phyloP scores from a whole-genome alignment of 345 rosid species.

The Cardiospermum halicacabum region DNA sequence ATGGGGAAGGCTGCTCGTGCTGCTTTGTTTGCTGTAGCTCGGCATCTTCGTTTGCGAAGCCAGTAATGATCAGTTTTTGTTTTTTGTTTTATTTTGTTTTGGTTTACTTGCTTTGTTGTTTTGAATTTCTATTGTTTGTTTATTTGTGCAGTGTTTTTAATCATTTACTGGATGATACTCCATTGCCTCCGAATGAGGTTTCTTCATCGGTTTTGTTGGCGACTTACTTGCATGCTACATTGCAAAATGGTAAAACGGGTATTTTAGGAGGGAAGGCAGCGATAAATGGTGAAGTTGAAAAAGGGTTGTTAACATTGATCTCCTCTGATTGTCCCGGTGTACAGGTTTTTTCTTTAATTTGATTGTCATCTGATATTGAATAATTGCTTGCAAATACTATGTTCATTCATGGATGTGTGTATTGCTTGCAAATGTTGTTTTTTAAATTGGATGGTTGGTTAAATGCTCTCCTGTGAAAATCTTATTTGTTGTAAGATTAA shows the following conservation, averaged over 20 bases:
- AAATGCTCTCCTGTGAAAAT: slow-evolving; percentile 5
- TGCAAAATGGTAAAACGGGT: slow-evolving; percentile 72
- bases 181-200: slow-evolving; percentile 79
- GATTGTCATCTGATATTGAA: slow-evolving; percentile 8
- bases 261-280: slow-evolving; percentile 62
- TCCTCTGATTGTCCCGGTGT: slow-evolving; percentile 74
- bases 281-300: slow-evolving; percentile 73
- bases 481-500: no score
- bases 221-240: slow-evolving; percentile 50
- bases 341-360: slow-evolving; percentile 48
- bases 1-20: slow-evolving; percentile 98
- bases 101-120: background rate
- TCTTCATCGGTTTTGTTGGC: slow-evolving; percentile 89
- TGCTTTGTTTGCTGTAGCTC: slow-evolving; percentile 75
- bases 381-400: slow-evolving; percentile 3
- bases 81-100: slow-evolving; percentile 8
- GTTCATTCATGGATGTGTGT: slow-evolving; percentile 9
- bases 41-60: slow-evolving; percentile 94
- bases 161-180: slow-evolving; percentile 88
- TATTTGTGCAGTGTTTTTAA: slow-evolving; percentile 68
- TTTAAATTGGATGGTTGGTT: background rate
- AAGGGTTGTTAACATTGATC: slow-evolving; percentile 82
- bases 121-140: slow-evolving; percentile 12
- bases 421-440: background rate
- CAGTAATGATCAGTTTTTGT: slow-evolving; percentile 52